Evolutionary conservation across 176 grass and related monocot genomes (phyloP), one percentile per base, ranked within the genome.

Genomic region (Bothriochloa decipiens): DNA sequence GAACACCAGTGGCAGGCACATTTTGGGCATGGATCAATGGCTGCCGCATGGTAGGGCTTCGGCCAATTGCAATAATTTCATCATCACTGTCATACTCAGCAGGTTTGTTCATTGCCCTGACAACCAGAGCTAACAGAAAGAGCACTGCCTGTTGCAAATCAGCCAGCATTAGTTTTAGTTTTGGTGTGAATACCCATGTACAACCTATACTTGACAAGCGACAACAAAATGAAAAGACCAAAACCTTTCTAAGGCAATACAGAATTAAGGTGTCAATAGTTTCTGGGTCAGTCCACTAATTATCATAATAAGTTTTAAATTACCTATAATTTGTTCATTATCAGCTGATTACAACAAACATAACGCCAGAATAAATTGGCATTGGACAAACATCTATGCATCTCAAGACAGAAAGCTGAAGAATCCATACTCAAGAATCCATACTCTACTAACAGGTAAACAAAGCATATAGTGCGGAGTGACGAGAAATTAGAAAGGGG

Each of bases 21-120:
- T 82, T 88, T 84, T 93, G 96, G 70, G 89, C 76, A 82, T 90
- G 87, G 68, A 93, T 70, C 62, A 98, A 70, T 58, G 93, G 89
- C 78, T 98, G 96, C n/a, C 89, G 93, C 18, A 88, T 47, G 74
- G 79, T 86, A 77, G 77, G 50, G 85, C 77, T 92, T 72, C 89
- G 86, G 37, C 50, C 75, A 76, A 49, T 40, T 46, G 70, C 74
- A 53, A 95, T 91, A 75, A 84, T 89, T 74, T 98, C 96, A 6
- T 98, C 93, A 83, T 98, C 93, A 23, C 96, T 98, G 78, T 98
- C 93, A 81, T 98, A 98, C 36, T 93, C 93, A 83, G 83, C 69
- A 1, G 96, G 93, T 80, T 83, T 98, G 87, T 95, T 93, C 87
- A 86, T 94, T 81, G 91, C 91, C 91, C 93, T 93, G 47, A 98